Conservation (phyloP, 2,329 filamentous ascomycete genomes). For the Verticillium nubilum region DNA sequence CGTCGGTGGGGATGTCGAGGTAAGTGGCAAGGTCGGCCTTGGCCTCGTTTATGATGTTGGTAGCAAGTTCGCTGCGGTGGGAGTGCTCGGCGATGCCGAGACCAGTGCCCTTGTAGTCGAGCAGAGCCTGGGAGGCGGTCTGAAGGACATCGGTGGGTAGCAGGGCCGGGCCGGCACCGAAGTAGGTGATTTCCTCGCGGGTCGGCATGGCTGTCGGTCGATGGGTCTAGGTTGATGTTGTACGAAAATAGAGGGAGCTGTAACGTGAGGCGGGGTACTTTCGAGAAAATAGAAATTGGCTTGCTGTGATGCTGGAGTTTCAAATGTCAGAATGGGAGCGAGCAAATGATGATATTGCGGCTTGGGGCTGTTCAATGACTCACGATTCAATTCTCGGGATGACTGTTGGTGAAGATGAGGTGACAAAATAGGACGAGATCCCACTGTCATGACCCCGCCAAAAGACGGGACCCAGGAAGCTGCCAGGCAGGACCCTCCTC, state of each 20-base stretch:
- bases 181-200: conserved; percentile 74
- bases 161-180: conserved; percentile 84
- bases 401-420: conserved; percentile 1
- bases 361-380: conserved; percentile 7
- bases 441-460: conserved; percentile 11
- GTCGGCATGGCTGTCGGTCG: conserved; percentile 51
- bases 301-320: neutral
- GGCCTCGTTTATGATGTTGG: conserved; percentile 71
- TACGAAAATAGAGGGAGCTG: neutral
- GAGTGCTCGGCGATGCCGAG: conserved; percentile 86
- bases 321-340: neutral
- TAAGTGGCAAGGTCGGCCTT: conserved; percentile 68
- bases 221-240: neutral
- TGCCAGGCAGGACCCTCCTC: neutral
- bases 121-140: conserved; percentile 66
- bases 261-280: neutral
- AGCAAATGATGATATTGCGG: neutral
- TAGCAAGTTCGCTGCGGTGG: conserved; percentile 76
- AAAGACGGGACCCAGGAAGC: conserved; percentile 4
- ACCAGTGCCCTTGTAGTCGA: conserved; percentile 77
- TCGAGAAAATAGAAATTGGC: neutral
- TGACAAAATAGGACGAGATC: conserved; percentile 9
- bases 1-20: conserved; percentile 73
- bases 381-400: neutral
- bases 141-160: conserved; percentile 79